Percentiles rank a stretch among this genome's conserved stretches.
phyloP scores from a whole-genome alignment of 805 yeast genomes.

The Monosporozyma siamensis region DNA sequence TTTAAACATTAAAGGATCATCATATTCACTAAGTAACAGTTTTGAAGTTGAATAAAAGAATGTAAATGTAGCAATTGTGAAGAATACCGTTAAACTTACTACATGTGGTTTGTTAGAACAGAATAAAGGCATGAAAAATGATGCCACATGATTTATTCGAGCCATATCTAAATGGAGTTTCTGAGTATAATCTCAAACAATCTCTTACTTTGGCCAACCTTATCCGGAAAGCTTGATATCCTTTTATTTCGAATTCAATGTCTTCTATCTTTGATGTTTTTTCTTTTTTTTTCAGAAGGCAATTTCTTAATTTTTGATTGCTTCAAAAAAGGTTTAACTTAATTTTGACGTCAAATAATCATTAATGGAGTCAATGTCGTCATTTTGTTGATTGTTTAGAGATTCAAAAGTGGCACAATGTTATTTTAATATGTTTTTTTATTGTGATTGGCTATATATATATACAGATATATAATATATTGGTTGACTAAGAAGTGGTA shows the following conservation, averaged over 20 bases:
- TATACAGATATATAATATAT: slow-evolving; percentile 1
- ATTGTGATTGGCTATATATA: background rate
- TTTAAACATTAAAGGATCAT: slow-evolving; percentile 25
- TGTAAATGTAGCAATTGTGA: slow-evolving; percentile 11
- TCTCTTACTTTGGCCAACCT: too few relatives aligned
- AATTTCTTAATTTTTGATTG: background rate
- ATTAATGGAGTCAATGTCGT: too few relatives aligned
- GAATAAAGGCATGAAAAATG: slow-evolving; percentile 28
- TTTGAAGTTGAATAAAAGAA: slow-evolving; percentile 16
- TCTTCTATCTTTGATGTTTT: background rate
- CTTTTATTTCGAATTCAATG: background rate
- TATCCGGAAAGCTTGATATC: too few relatives aligned
- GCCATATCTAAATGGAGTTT: slow-evolving; percentile 14
- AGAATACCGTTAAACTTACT: slow-evolving; percentile 11
- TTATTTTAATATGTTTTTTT: slow-evolving; percentile 1
- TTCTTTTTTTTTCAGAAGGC: too few relatives aligned
- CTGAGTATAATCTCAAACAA: too few relatives aligned
- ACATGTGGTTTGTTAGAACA: slow-evolving; percentile 25
- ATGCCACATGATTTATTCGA: slow-evolving; percentile 25
- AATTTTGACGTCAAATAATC: background rate
- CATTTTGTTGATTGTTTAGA: too few relatives aligned
- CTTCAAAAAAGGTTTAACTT: background rate
- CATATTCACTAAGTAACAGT: slow-evolving; percentile 16
- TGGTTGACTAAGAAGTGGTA: background rate
- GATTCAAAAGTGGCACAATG: background rate